phyloP scores from a whole-genome alignment of 192 early-diverging fungal species.

The Coemansia sp. region DNA sequence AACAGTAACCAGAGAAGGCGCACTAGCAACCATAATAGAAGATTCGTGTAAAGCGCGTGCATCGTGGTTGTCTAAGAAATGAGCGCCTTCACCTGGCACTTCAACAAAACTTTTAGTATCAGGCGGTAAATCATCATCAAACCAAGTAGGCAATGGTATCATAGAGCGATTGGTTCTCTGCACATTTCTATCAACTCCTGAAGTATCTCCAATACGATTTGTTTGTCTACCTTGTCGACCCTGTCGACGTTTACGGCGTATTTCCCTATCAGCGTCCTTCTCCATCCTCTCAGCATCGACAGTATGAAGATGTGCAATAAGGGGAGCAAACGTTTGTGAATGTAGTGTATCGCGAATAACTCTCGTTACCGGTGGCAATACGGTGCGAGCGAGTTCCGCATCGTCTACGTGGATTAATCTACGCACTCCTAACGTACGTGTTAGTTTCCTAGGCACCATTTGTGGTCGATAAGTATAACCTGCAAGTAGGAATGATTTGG shows the following conservation, averaged over 20 bases:
- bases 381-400: slow-evolving; percentile 67
- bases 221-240: slow-evolving; percentile 44
- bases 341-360: slow-evolving; percentile 55
- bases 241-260: slow-evolving; percentile 81
- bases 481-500: slow-evolving; percentile 77
- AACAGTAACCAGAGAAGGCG: no score
- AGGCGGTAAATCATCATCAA: slow-evolving; percentile 48
- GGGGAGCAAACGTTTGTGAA: slow-evolving; percentile 62
- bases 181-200: slow-evolving; percentile 35
- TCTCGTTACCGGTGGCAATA: slow-evolving; percentile 63
- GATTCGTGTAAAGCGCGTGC: slow-evolving; percentile 39
- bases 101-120: slow-evolving; percentile 47
- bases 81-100: slow-evolving; percentile 45
- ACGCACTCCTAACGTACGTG: neutral
- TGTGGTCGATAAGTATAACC: slow-evolving; percentile 77
- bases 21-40: slow-evolving; percentile 6
- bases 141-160: slow-evolving; percentile 47
- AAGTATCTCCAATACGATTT: neutral
- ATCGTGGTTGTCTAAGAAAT: slow-evolving; percentile 49
- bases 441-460: slow-evolving; percentile 39
- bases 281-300: slow-evolving; percentile 80
- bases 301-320: slow-evolving; percentile 64
- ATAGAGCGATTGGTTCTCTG: slow-evolving; percentile 46
- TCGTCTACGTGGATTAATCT: slow-evolving; percentile 58
- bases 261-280: slow-evolving; percentile 78